Base-by-base conservation (phyloP, 225 moss, liverwort and hornwort genomes). In the Marchantia polymorpha region DNA sequence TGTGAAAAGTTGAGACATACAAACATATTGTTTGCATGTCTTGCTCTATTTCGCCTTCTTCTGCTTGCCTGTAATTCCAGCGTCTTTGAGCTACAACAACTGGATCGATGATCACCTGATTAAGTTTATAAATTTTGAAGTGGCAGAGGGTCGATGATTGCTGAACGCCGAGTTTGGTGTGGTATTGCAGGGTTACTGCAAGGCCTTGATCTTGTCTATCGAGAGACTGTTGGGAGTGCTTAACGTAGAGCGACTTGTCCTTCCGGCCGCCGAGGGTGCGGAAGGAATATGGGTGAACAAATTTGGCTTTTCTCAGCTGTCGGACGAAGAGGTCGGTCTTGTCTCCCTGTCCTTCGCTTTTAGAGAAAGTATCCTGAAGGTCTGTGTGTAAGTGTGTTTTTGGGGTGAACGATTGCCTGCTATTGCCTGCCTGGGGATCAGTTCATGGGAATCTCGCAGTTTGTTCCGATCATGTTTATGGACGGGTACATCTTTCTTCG, bases 241-340 rank as follows among this genome's bases (percentile, higher is more conserved):
- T 16, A 82, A 90, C 48, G 93, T 95, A 49, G 85, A 95, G 73
- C 84, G 89, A 27, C 89, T 95, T 73, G 83, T 92, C 64, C 91
- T 95, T 17, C 95, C 95, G 46, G 89, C 89, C 8, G 88, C 93
- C 13, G 91, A 90, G 82, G 92, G 91, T 39, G 89, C 90, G 73
- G 95, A 95, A 82, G 85, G 89, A 78, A 90, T 92, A 82, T 95
- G 95, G 95, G 81, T 93, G 69, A 92, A 89, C 48, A 89, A 89
- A 7, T 93, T 89, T 77, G 85, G 87, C 64, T 95, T 95, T 76
- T 81, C 79, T 66, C 85, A 86, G 75, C 85, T 93, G 73, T 88
- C 93, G 50, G 90, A 90, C 72, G 79, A 87, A 25, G 87, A 92
- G 93, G 95, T 95, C 59, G 59, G 85, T 83, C 19, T 75, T 55